Conservation (phyloP, 2,329 filamentous ascomycete genomes). For the Xylaria sp. region DNA sequence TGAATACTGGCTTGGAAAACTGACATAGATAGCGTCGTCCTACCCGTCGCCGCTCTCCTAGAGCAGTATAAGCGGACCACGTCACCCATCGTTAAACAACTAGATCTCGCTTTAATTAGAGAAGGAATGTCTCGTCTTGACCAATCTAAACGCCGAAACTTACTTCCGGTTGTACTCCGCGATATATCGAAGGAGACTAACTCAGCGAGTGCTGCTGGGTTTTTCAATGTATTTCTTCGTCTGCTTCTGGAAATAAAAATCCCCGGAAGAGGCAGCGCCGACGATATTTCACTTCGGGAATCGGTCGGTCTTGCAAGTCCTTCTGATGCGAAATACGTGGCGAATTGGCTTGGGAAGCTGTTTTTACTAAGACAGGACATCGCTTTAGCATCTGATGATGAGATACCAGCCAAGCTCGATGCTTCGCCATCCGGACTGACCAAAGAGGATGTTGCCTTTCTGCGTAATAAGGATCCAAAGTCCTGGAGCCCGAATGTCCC, state of each 20-base stretch:
- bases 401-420: slow-evolving; percentile 44
- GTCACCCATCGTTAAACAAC: slow-evolving; percentile 81
- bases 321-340: slow-evolving; percentile 78
- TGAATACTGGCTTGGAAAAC: slow-evolving; percentile 20
- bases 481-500: slow-evolving; percentile 71
- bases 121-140: slow-evolving; percentile 72
- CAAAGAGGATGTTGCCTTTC: slow-evolving; percentile 73
- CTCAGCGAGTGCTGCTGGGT: slow-evolving; percentile 63
- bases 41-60: slow-evolving; percentile 86
- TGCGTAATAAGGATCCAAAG: slow-evolving; percentile 74
- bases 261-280: slow-evolving; percentile 80
- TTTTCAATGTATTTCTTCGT: slow-evolving; percentile 86
- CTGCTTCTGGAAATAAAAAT: slow-evolving; percentile 77
- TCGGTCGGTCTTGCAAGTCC: slow-evolving; percentile 72
- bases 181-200: slow-evolving; percentile 71
- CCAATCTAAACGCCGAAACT: slow-evolving; percentile 71
- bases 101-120: slow-evolving; percentile 90
- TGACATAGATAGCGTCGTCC: slow-evolving; percentile 66
- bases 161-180: slow-evolving; percentile 76
- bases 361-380: slow-evolving; percentile 71
- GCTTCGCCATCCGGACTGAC: slow-evolving; percentile 67
- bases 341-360: slow-evolving; percentile 80
- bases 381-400: slow-evolving; percentile 45
- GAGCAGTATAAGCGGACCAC: slow-evolving; percentile 88
- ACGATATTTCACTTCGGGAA: slow-evolving; percentile 76